Percentiles rank a stretch among this genome's conserved stretches.
These are phyloP conservation scores for Periconia sp. DNA, from an alignment of 2,329 filamentous ascomycete genomes.

Conservation along the genomic window DNA sequence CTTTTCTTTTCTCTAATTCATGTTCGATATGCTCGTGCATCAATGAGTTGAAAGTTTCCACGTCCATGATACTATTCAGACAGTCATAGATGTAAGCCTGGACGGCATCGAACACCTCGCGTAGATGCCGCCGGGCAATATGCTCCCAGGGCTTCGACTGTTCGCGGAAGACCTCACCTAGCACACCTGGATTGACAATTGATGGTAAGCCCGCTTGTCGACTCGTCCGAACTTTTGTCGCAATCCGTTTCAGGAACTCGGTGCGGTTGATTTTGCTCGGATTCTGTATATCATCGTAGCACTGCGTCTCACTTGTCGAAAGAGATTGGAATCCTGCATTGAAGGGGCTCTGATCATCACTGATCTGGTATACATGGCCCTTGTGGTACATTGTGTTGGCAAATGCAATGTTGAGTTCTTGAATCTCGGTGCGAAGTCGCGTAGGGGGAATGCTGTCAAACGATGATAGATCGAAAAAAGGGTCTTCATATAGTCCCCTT, in stretches of 20 bases:
- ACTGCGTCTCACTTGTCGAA: conserved; percentile 7
- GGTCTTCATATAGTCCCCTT: conserved; percentile 26
- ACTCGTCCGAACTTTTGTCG: conserved; percentile 20
- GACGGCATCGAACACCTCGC: conserved; percentile 22
- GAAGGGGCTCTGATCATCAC: conserved; percentile 1
- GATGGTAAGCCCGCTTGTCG: conserved; percentile 25
- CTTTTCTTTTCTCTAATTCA: conserved; percentile 21
- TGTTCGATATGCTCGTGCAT: conserved; percentile 23
- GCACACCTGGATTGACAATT: conserved; percentile 29
- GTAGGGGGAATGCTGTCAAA: conserved; percentile 10
- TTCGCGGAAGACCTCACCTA: conserved; percentile 28
- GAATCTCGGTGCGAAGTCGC: conserved; percentile 41
- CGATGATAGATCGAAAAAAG: conserved; percentile 26
- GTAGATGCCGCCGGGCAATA: conserved; percentile 22
- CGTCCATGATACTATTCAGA: conserved; percentile 23
- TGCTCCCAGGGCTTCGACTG: conserved; percentile 26
- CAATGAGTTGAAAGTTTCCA: conserved; percentile 18
- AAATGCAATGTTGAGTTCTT: conserved; percentile 35
- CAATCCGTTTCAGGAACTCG: conserved; percentile 25
- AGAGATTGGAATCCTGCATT: not conserved
- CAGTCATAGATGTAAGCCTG: conserved; percentile 21
- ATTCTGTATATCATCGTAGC: conserved; percentile 17
- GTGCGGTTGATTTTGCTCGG: conserved; percentile 16
- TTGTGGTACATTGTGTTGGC: conserved; percentile 30
- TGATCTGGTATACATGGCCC: conserved; percentile 31